Evolutionary conservation across 768 basidiomycete genomes (phyloP).

Genomic region (Flagelloscypha sp.): DNA sequence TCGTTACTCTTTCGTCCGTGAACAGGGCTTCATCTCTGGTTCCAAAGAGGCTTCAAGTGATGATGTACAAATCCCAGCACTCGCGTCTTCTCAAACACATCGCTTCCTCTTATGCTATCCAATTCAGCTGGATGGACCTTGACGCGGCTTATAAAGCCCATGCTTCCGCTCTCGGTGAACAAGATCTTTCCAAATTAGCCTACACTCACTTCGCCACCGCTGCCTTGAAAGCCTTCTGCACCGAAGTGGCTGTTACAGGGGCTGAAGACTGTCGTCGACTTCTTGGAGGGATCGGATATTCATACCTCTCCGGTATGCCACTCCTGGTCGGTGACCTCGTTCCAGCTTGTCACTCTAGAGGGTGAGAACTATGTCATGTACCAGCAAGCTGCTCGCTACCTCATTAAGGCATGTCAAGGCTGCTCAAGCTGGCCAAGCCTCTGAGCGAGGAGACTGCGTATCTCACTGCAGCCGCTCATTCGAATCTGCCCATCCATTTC

Average conservation of each 20-base stretch:
- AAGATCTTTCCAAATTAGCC: conserved; percentile 9
- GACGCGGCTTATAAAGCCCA: conserved; percentile 10
- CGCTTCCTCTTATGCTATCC: conserved; percentile 14
- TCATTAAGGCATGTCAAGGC: too few species aligned
- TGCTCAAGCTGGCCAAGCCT: conserved; percentile 8
- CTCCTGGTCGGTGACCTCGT: conserved; percentile 12
- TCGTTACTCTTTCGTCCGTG: conserved; percentile 19
- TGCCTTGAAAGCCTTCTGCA: conserved; percentile 16
- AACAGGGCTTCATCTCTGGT: conserved; percentile 14
- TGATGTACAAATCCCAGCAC: conserved; percentile 18
- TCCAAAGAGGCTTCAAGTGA: conserved; percentile 11
- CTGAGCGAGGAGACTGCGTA: not conserved
- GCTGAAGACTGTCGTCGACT: conserved; percentile 19
- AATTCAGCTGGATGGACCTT: conserved; percentile 13
- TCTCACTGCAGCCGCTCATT: conserved; percentile 6
- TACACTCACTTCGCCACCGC: conserved; percentile 14
- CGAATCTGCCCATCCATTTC: conserved; percentile 2
- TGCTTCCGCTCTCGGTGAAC: conserved; percentile 7
- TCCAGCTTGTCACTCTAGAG: conserved; percentile 15
- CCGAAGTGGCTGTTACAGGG: conserved; percentile 16
- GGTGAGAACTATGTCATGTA: conserved; percentile 22
- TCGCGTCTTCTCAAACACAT: conserved; percentile 14
- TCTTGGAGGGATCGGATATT: conserved; percentile 20
- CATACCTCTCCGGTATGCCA: conserved; percentile 16
- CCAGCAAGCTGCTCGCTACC: conserved; percentile 19